Percentiles rank a stretch among this genome's conserved stretches.
phyloP scores from a whole-genome alignment of 768 basidiomycete genomes.

The Pulveroboletus sp. region DNA sequence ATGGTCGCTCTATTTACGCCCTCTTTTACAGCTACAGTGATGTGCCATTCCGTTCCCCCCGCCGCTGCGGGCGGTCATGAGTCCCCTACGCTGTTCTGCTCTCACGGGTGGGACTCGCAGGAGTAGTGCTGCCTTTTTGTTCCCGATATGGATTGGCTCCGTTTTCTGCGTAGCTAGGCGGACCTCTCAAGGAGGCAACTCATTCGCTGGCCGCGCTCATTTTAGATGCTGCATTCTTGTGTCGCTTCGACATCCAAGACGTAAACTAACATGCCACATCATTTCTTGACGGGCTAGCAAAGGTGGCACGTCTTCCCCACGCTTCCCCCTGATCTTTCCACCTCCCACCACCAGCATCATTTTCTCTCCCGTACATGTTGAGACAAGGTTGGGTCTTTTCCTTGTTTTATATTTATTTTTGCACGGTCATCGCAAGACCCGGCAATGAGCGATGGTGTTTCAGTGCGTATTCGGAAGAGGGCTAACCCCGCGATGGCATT shows the following conservation, averaged over 20 bases:
- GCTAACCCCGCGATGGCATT: slow-evolving; percentile 21
- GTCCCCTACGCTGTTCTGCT: neutral
- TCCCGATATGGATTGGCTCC: slow-evolving; percentile 9
- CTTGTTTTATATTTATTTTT: neutral
- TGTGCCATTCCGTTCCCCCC: slow-evolving; percentile 2
- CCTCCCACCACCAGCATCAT: neutral
- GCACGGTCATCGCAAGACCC: slow-evolving; percentile 6
- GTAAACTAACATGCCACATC: slow-evolving; percentile 25
- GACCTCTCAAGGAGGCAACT: too few species aligned
- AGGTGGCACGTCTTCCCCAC: slow-evolving; percentile 14
- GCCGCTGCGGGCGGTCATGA: slow-evolving; percentile 6
- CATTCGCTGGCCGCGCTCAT: slow-evolving; percentile 5
- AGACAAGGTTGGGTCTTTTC: neutral
- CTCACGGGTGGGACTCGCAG: slow-evolving; percentile 6
- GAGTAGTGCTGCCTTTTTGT: slow-evolving; percentile 3
- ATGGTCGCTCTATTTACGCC: slow-evolving; percentile 13
- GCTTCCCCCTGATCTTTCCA: neutral
- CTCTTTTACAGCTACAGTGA: slow-evolving; percentile 3
- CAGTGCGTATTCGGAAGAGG: slow-evolving; percentile 12
- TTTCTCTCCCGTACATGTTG: neutral
- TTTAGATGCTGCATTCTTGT: slow-evolving; percentile 4
- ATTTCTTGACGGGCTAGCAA: slow-evolving; percentile 9
- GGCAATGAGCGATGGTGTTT: neutral
- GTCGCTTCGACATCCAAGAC: slow-evolving; percentile 11
- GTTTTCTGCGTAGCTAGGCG: slow-evolving; percentile 4